Conservation (phyloP, 2,329 filamentous ascomycete genomes). For the Pochonia chlamydosporia region DNA sequence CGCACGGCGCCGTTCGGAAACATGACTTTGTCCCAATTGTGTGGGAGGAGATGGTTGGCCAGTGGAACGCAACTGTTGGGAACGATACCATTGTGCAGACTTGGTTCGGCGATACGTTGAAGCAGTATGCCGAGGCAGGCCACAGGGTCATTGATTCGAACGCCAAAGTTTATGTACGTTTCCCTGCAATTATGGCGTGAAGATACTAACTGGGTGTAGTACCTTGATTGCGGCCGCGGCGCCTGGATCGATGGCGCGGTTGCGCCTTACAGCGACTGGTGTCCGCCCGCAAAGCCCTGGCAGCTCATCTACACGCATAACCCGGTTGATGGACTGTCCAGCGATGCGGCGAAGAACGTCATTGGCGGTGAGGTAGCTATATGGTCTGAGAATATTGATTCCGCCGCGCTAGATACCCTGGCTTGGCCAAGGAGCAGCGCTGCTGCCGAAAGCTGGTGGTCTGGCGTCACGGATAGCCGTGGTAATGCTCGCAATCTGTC, state of each 20-base stretch:
- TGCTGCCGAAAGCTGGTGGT: conserved; percentile 77
- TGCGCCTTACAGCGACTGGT: conserved; percentile 76
- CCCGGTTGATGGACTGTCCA: conserved; percentile 58
- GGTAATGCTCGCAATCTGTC: conserved; percentile 68
- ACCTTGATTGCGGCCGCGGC: conserved; percentile 78
- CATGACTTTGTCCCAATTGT: conserved; percentile 67
- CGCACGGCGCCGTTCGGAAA: conserved; percentile 58
- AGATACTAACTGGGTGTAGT: conserved; percentile 36
- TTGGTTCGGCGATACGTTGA: conserved; percentile 63
- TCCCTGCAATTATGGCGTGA: conserved; percentile 4
- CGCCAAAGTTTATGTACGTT: conserved; percentile 68
- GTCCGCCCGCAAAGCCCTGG: conserved; percentile 76
- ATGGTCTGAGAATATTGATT: conserved; percentile 77
- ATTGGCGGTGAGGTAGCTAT: conserved; percentile 77
- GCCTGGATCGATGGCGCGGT: conserved; percentile 70
- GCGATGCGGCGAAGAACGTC: conserved; percentile 58
- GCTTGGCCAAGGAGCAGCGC: conserved; percentile 74
- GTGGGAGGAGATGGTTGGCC: conserved; percentile 81
- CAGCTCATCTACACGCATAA: conserved; percentile 75
- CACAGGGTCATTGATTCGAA: conserved; percentile 69
- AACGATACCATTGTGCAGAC: conserved; percentile 70
- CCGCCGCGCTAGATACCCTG: conserved; percentile 66
- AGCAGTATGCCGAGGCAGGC: conserved; percentile 54
- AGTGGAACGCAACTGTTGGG: conserved; percentile 71
- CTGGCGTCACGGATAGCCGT: conserved; percentile 57